phyloP scores from a whole-genome alignment of 129 eudicot genomes.

The Flaveria linearis region DNA sequence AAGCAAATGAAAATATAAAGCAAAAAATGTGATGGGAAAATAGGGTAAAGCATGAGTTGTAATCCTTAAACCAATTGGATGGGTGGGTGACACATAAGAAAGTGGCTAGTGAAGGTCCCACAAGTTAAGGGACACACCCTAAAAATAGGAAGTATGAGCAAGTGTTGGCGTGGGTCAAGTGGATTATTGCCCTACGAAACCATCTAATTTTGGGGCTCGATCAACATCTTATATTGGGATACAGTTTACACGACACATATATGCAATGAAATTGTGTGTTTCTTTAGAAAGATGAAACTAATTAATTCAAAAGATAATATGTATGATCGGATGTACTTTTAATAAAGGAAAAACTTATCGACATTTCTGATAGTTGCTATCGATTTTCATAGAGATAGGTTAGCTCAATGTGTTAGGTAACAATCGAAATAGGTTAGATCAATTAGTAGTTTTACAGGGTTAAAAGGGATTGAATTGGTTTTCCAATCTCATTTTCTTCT shows the following conservation, averaged over 20 bases:
- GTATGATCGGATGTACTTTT: not conserved
- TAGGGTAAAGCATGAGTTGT: constrained; percentile 40
- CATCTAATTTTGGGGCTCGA: constrained; percentile 21
- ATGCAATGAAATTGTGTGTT: not conserved
- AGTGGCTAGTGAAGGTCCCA: constrained; percentile 31
- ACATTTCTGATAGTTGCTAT: too few relatives aligned
- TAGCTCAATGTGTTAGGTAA: too few relatives aligned
- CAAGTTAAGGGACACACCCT: constrained; percentile 35
- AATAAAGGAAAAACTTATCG: not conserved
- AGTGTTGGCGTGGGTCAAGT: constrained; percentile 40
- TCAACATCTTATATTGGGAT: constrained; percentile 22
- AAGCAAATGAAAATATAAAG: constrained; percentile 7
- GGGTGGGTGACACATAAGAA: constrained; percentile 46
- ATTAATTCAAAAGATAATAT: not conserved
- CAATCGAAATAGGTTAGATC: too few relatives aligned
- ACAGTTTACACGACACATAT: not conserved
- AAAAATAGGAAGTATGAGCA: constrained; percentile 34
- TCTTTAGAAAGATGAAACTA: not conserved
- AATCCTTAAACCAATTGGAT: constrained; percentile 46
- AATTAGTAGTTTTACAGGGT: too few relatives aligned
- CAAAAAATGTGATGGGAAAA: constrained; percentile 16
- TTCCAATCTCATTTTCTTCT: too few relatives aligned
- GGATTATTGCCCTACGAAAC: constrained; percentile 36
- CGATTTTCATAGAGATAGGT: too few relatives aligned
- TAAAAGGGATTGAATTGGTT: too few relatives aligned